Percentiles rank a stretch among this genome's conserved stretches.
These are phyloP conservation scores for Ceratocystis eucalypticola DNA, from an alignment of 2,329 filamentous ascomycete genomes.

Conservation along the genomic window DNA sequence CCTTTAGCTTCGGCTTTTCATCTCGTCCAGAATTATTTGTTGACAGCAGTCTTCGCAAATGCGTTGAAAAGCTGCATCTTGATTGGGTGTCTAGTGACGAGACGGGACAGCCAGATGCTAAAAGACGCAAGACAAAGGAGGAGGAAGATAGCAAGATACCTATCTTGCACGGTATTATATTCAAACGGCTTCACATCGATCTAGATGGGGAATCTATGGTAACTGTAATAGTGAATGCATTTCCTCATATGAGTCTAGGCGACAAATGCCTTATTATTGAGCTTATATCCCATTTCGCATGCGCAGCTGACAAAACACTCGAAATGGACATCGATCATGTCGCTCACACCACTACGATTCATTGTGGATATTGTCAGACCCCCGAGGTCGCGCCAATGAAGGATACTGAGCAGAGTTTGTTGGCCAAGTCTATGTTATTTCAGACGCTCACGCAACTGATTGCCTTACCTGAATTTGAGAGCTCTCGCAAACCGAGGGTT, in stretches of 20 bases:
- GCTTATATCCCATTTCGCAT: slow-evolving; percentile 43
- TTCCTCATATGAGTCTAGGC: slow-evolving; percentile 34
- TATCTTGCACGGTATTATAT: slow-evolving; percentile 9
- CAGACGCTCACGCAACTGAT: slow-evolving; percentile 35
- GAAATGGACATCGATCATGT: slow-evolving; percentile 6
- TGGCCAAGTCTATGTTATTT: slow-evolving; percentile 3
- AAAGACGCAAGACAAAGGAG: slow-evolving; percentile 24
- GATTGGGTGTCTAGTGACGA: slow-evolving; percentile 22
- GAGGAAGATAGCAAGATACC: slow-evolving; percentile 8
- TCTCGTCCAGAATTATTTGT: slow-evolving; percentile 20
- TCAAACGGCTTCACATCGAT: slow-evolving; percentile 25
- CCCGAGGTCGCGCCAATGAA: slow-evolving; percentile 12
- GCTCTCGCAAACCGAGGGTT: slow-evolving; percentile 49
- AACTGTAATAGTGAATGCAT: slow-evolving; percentile 27
- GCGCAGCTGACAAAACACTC: slow-evolving; percentile 39
- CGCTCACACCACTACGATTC: slow-evolving; percentile 1
- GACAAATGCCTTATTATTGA: slow-evolving; percentile 41
- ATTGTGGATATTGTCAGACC: slow-evolving; percentile 16
- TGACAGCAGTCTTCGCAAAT: slow-evolving; percentile 23
- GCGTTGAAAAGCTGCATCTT: slow-evolving; percentile 25
- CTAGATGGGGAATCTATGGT: slow-evolving; percentile 22
- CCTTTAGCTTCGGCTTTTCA: slow-evolving; percentile 10
- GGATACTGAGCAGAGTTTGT: slow-evolving; percentile 14
- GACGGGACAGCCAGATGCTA: slow-evolving; percentile 20
- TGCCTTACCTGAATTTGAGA: slow-evolving; percentile 33